These are phyloP conservation scores for rapeseed (Brassica napus) DNA, from an alignment of 345 rosid genomes.

Conservation along the genomic window Da-Ae NC_063435.1:26425001-26425500, in stretches of 20 bases:
- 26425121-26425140: slow-evolving; percentile 62
- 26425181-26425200: slow-evolving; percentile 33
- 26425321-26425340: slow-evolving; percentile 5
- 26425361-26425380: slow-evolving; percentile 15
- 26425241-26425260: slow-evolving; percentile 16
- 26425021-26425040: neutral
- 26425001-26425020: neutral
- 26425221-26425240: slow-evolving; percentile 18
- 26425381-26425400: slow-evolving; percentile 16
- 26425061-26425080: slow-evolving; percentile 80
- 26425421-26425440: neutral
- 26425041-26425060: slow-evolving; percentile 55
- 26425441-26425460: neutral
- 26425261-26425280: neutral
- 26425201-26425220: slow-evolving; percentile 50
- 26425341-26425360: slow-evolving; percentile 9
- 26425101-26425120: slow-evolving; percentile 43
- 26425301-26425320: slow-evolving; percentile 1
- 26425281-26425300: neutral
- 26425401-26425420: slow-evolving; percentile 3
- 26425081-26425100: slow-evolving; percentile 79
- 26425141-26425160: slow-evolving; percentile 21
- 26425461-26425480: neutral
- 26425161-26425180: slow-evolving; percentile 27
- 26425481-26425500: neutral